Base-by-base conservation (phyloP, 805 yeast genomes). In the Wickerhamomyces pijperi region DNA sequence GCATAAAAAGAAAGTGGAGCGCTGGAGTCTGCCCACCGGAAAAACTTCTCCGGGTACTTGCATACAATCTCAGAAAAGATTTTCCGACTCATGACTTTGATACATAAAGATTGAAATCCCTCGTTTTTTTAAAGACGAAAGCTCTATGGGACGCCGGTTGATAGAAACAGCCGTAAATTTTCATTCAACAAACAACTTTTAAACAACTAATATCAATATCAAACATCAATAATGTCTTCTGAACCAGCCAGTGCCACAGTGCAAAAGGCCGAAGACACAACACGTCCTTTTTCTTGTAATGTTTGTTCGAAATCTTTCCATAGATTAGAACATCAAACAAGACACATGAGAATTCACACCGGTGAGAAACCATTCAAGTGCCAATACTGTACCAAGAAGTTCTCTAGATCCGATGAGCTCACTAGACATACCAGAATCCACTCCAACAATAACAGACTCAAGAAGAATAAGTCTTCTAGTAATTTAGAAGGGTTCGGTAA, bases 331-430 rank as follows among this genome's bases (percentile, higher is more conserved):
- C 96, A 86, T 58, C 94, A 84, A 55, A 86, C 94, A 12, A 71
- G 96, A 48, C 96, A 86, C 57, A 81, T 87, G 48, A 68, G 95
- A 42, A 86, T 95, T 9, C 95, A 86, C 61, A 86, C 96, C 1
- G 96, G 96, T 36, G 95, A 86, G 57, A 83, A 85, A 56, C 95
- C 95, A 2, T 92, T 83, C 55, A 78, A 76, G 37, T 86, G 96
- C 60, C 72, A 77, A 16, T 85, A 72, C 49, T 86, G 96, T 61
- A 59, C 76, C 39, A 85, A 87, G 59, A 68, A 82, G 45, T 86
- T 86, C 54, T 72, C 82, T 42, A 70, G 95, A 45, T 70, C 79
- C 20, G 95, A 87, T 60, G 95, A 86, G 61, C 68, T 86, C 41
- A 86, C 95, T 13, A 68, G 95, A 48, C 96, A 86, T 60, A 67